Evolutionary conservation across 2,329 filamentous ascomycete species (phyloP), one percentile per base, ranked within the genome.

Genomic region (Fusarium domesticum): DNA sequence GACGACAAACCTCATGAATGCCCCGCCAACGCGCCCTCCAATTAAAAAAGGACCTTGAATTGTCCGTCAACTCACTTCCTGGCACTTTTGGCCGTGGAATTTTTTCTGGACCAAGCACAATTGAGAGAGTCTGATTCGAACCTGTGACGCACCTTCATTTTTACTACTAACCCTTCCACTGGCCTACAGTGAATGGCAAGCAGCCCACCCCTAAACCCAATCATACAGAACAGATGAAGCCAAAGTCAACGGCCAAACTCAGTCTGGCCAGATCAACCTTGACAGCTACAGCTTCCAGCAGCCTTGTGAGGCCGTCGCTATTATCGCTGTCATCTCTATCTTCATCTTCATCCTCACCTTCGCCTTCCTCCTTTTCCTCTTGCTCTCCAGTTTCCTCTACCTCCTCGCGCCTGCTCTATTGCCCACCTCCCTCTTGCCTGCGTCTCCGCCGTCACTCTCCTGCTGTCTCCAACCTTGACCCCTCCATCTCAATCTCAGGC

Each of bases 171-270:
- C n/a, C n/a, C n/a, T n/a, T n/a, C n/a, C n/a, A n/a, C n/a, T n/a
- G n/a, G n/a, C n/a, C n/a, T n/a, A n/a, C n/a, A n/a, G n/a, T 28
- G 23, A 8, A 28, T 28, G 23, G 23, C 23, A 28, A 28, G 23
- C 23, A 38, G 47, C 41, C 57, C 48, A 39, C 50, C 42, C 51
- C 43, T 39, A 50, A 38, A 39, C 47, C 51, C 45, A 45, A 51
- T 51, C 39, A 39, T 20, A 38, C 48, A 39, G 49, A 42, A 55
- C 49, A 52, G 36, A 60, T 60, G 58, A 60, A 53, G 48, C 44
- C 47, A 52, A 53, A 46, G 43, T 23, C 42, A 53, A 42, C 47
- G 46, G 48, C 54, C 50, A 60, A 58, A 53, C 46, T 58, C 33
- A 40, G 45, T 43, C 48, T 48, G 55, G 54, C 47, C 46, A 51